Percentiles rank a stretch among this genome's conserved stretches.
These are phyloP conservation scores for Lyophyllum decastes DNA, from an alignment of 768 basidiomycete species.

Conservation along the genomic window DNA sequence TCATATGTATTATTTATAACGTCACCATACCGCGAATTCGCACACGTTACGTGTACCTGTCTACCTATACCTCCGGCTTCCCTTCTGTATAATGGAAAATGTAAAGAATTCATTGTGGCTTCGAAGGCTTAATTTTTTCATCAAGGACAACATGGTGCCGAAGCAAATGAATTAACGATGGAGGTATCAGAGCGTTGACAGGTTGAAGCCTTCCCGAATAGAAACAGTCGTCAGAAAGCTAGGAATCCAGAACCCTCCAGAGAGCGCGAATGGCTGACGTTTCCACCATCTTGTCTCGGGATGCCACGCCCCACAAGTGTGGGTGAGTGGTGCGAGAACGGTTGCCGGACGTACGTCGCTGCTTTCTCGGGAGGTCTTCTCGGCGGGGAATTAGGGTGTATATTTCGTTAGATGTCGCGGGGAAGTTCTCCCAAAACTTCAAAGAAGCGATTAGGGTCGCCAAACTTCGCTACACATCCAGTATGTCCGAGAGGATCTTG, in stretches of 20 bases:
- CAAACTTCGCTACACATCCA: slow-evolving; percentile 4
- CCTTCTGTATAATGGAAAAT: background rate
- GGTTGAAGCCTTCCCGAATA: background rate
- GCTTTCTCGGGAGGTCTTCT: slow-evolving; percentile 18
- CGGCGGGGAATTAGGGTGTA: slow-evolving; percentile 6
- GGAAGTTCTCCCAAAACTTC: background rate
- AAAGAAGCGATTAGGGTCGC: slow-evolving; percentile 34
- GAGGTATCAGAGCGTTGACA: background rate
- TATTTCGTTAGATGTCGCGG: background rate
- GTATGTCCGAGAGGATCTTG: slow-evolving; percentile 27
- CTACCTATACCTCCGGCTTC: background rate
- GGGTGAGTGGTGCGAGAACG: background rate
- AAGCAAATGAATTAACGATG: background rate
- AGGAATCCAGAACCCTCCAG: background rate
- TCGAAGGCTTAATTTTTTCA: background rate
- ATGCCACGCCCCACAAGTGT: background rate
- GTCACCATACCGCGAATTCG: background rate
- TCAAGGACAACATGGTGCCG: background rate
- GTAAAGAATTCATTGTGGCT: background rate
- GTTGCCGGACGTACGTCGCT: slow-evolving; percentile 20
- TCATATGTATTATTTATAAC: slow-evolving; percentile 7
- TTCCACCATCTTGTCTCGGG: background rate
- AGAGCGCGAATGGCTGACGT: background rate
- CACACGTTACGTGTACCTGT: background rate
- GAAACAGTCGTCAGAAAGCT: background rate